Conservation (phyloP, 2,329 filamentous ascomycete species). For the Hymenotorrendiella dingleyae region DNA sequence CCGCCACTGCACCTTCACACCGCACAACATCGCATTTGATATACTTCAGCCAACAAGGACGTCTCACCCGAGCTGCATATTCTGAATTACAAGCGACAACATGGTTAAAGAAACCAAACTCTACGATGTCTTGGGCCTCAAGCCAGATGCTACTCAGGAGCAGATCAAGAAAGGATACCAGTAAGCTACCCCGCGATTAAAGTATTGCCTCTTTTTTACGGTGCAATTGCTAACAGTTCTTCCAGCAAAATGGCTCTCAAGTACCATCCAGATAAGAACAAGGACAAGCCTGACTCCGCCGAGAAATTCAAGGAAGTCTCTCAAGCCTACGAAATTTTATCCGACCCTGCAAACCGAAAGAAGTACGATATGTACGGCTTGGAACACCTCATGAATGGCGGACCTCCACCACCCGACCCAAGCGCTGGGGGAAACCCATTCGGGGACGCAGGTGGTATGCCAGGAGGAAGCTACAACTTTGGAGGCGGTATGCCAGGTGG, state of each 20-base stretch:
- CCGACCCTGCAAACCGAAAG: constrained; percentile 93
- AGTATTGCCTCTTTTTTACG: not conserved
- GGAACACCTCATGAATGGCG: constrained; percentile 83
- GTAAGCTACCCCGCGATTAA: constrained; percentile 41
- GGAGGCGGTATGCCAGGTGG: constrained; percentile 50
- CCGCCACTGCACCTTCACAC: too few relatives aligned
- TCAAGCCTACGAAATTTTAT: constrained; percentile 96
- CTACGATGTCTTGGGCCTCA: constrained; percentile 79
- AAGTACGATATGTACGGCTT: constrained; percentile 92
- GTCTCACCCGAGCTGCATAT: too few relatives aligned
- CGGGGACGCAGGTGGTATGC: constrained; percentile 49
- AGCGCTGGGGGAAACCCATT: constrained; percentile 53
- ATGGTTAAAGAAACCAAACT: constrained; percentile 97
- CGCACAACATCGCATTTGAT: too few relatives aligned
- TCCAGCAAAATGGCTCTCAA: constrained; percentile 78
- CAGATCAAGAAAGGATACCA: constrained; percentile 97
- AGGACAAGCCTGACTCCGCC: constrained; percentile 73
- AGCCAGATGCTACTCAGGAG: constrained; percentile 76
- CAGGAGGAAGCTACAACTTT: constrained; percentile 43
- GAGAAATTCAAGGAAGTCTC: constrained; percentile 99
- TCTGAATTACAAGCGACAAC: constrained; percentile 32
- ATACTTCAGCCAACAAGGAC: too few relatives aligned
- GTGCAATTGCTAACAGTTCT: constrained; percentile 13
- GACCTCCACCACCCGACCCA: constrained; percentile 58
- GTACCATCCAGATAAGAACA: constrained; percentile 97